phyloP scores from a whole-genome alignment of 257 asterid genomes.

The Solanum rostratum region DNA sequence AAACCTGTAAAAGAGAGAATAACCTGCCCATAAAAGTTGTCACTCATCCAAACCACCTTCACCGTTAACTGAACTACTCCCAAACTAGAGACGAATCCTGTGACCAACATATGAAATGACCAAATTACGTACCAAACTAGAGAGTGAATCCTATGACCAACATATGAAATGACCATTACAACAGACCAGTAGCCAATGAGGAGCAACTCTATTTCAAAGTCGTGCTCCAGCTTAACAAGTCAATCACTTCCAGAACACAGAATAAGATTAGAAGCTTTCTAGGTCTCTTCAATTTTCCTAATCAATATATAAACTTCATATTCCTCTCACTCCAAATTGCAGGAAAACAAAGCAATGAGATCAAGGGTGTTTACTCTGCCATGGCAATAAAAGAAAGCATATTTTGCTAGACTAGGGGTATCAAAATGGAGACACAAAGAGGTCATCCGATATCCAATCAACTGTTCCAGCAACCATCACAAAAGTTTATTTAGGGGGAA shows the following conservation, averaged over 20 bases:
- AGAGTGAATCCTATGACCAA: neutral
- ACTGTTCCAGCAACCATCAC: neutral
- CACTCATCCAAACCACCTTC: neutral
- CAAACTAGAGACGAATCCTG: neutral
- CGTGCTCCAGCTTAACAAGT: neutral
- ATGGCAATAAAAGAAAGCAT: neutral
- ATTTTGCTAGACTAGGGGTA: neutral
- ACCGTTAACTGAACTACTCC: neutral
- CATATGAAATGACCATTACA: neutral
- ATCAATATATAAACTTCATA: neutral
- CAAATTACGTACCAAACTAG: neutral
- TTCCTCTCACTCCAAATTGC: neutral
- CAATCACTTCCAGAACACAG: neutral
- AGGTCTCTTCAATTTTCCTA: neutral
- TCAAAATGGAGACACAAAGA: neutral
- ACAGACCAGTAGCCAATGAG: neutral
- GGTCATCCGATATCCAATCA: neutral
- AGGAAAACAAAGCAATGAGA: neutral
- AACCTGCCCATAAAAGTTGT: neutral
- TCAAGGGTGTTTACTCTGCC: neutral
- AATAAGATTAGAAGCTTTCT: neutral
- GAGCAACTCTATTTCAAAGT: neutral
- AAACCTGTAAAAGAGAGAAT: neutral
- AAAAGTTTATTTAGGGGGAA: neutral
- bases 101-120: neutral